A percentile compares a stretch with the other conserved stretches of the same genome.
These are phyloP conservation scores for Fraxinus latifolia DNA, from an alignment of 305 asterid species.

Conservation along the genomic window DNA sequence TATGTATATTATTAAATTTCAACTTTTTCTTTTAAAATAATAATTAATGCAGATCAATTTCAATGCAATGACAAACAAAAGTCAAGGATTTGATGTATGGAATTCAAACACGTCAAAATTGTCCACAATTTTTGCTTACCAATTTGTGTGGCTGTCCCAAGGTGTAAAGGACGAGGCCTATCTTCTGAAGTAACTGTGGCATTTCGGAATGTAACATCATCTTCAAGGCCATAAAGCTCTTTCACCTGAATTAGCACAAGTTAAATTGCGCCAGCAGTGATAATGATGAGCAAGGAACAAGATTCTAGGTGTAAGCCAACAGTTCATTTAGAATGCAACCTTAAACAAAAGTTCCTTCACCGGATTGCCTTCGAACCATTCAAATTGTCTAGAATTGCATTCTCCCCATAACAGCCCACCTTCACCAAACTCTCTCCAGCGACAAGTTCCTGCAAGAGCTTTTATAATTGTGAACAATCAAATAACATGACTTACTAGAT, in stretches of 20 bases:
- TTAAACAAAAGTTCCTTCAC: conserved; percentile 63
- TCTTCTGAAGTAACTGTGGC: conserved; percentile 77
- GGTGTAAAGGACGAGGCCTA: conserved; percentile 83
- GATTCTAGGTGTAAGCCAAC: conserved; percentile 5
- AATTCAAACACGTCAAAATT: not conserved
- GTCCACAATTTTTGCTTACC: conserved; percentile 41
- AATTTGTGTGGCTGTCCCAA: conserved; percentile 96
- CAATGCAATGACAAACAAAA: not conserved
- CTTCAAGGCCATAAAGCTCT: conserved; percentile 86
- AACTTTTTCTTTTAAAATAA: not conserved
- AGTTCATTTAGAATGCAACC: conserved; percentile 43
- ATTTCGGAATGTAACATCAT: conserved; percentile 67
- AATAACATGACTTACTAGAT: conserved; percentile 17
- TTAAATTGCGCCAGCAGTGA: conserved; percentile 16
- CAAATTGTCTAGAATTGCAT: conserved; percentile 71
- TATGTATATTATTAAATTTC: not conserved
- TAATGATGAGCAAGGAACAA: conserved; percentile 10
- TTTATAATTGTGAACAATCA: conserved; percentile 24
- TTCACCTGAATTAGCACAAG: conserved; percentile 60
- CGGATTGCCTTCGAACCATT: conserved; percentile 83
- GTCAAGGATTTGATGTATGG: not conserved
- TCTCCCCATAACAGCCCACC: conserved; percentile 98
- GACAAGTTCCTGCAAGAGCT: conserved; percentile 68
- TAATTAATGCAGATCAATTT: not conserved
- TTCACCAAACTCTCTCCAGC: conserved; percentile 99